Percentiles rank a stretch among this genome's conserved stretches.
phyloP scores from a whole-genome alignment of 2,329 filamentous ascomycete species.

The Xylaria sp. region DNA sequence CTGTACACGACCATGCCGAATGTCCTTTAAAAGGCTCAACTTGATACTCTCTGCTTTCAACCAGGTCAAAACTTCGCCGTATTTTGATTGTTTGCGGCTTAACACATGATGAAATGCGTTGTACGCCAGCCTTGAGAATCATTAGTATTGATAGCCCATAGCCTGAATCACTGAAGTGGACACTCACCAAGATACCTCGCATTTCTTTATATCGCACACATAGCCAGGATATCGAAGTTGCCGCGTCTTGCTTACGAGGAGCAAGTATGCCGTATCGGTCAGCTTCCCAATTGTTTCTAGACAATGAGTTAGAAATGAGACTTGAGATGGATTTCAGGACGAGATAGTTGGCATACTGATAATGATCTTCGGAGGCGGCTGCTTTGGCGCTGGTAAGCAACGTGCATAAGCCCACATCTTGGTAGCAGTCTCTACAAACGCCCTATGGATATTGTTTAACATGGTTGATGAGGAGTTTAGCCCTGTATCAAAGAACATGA shows the following conservation, averaged over 20 bases:
- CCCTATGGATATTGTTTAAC: constrained; percentile 77
- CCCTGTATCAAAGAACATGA: constrained; percentile 82
- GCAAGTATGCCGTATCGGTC: constrained; percentile 69
- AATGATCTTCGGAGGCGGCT: constrained; percentile 69
- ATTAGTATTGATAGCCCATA: constrained; percentile 26
- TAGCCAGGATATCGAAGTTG: constrained; percentile 61
- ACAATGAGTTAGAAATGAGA: constrained; percentile 3
- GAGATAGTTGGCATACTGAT: constrained; percentile 62
- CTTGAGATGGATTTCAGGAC: not conserved
- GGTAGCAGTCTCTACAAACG: constrained; percentile 80
- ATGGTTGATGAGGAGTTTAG: constrained; percentile 79
- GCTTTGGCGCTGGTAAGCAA: constrained; percentile 66
- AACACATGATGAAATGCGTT: constrained; percentile 77
- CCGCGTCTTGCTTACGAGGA: constrained; percentile 68
- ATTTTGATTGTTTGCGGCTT: constrained; percentile 75
- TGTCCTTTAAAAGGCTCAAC: constrained; percentile 51
- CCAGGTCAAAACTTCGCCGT: constrained; percentile 74
- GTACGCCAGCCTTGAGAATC: constrained; percentile 68
- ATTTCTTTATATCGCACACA: constrained; percentile 67
- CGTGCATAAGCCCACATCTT: constrained; percentile 74
- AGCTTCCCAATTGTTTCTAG: constrained; percentile 73
- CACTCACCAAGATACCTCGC: constrained; percentile 70
- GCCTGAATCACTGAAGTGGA: not conserved
- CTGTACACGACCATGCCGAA: constrained; percentile 44
- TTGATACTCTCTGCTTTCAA: constrained; percentile 61